Conservation (phyloP, 345 rosid genomes). For the Eucalyptus cloeziana region DNA sequence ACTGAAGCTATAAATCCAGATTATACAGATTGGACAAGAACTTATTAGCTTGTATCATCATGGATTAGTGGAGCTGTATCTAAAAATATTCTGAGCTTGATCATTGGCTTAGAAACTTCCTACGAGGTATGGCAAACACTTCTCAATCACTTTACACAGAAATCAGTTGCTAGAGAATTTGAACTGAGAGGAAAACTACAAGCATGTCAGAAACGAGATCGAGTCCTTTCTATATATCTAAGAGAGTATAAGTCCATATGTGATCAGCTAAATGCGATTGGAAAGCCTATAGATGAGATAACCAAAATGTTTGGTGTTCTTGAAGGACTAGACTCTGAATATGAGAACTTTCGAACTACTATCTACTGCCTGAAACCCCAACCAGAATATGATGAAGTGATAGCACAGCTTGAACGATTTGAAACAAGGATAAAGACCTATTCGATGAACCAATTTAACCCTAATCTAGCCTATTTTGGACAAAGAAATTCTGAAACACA, state of each 20-base stretch:
- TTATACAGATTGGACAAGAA: too few species aligned
- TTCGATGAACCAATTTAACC: too few species aligned
- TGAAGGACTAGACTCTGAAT: too few species aligned
- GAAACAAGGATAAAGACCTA: not conserved
- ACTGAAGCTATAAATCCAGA: too few species aligned
- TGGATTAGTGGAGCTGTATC: not conserved
- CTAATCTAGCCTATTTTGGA: too few species aligned
- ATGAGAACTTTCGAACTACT: not conserved
- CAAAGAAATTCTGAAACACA: not conserved
- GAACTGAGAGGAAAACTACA: not conserved
- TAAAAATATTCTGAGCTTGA: not conserved
- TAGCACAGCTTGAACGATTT: not conserved
- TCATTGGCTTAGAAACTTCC: not conserved
- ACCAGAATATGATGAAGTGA: not conserved
- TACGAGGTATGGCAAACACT: not conserved
- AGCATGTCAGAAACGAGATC: not conserved
- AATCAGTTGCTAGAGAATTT: not conserved
- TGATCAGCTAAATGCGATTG: not conserved
- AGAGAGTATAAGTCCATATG: not conserved
- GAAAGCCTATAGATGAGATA: not conserved
- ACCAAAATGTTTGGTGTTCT: not conserved
- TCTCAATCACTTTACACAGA: not conserved
- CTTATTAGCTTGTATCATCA: not conserved
- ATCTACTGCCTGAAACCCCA: not conserved
- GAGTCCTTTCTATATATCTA: not conserved